Evolutionary conservation across 371 early-diverging fungal species (phyloP), one percentile per base, ranked within the genome.

Genomic region (Rhizopus microsporus): DNA sequence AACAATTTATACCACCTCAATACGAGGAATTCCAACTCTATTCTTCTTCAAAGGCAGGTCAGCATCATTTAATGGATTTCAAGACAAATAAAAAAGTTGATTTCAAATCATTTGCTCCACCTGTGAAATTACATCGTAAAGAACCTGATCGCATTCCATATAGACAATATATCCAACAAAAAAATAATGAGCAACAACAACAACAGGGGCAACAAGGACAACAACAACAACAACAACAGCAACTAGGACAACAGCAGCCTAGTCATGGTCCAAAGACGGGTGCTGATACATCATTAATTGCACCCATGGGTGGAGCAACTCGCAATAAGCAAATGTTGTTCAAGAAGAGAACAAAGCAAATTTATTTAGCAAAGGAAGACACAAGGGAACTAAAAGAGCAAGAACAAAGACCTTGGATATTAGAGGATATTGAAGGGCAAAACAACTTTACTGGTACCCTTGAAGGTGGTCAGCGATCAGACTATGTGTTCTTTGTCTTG

Each of bases 401-500:
- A 62, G 93, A 93, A 69, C 75, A 83, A 1, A 70, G 81, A 23
- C 92, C 92, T 5, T 93, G 92, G 92, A 82, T 91, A 5, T 65
- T 93, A 1, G 89, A 90, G 54, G 91, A 90, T 54, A 86, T 83
- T 59, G 90, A 88, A 52, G 75, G 78, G 23, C 75, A 81, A 52
- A 85, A 92, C 58, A 75, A 68, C 15, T 88, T 85, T 61, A 88
- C 83, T 0, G 93, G 94, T 8, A 82, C 84, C 29, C 71, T 90
- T 30, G 93, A 93, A 69, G 92, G 91, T 46, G 88, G 89, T 9
- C 89, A 91, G 51, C 78, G 75, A 34, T 82, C 90, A 1, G 77
- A 89, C 56, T 91, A 93, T 64, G 86, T 91, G 37, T 68, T 95
- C 56, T 93, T 96, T 77, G 87, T 93, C 39, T 78, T 92, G 30